These are phyloP conservation scores for Tulasnella sp. DNA, from an alignment of 768 basidiomycete species.

Conservation along the genomic window DNA sequence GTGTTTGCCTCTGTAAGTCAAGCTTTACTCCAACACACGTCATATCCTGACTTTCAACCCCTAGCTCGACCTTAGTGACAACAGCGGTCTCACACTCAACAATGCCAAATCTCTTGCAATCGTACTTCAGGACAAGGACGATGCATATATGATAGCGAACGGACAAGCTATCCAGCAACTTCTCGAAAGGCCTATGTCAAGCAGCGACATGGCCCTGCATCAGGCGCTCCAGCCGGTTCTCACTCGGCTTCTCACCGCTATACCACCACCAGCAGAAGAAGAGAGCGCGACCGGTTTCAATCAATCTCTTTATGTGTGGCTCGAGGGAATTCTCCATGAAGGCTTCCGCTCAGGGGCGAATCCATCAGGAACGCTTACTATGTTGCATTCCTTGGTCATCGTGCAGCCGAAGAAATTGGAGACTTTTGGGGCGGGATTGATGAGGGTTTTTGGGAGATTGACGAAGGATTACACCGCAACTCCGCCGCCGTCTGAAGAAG, in stretches of 20 bases:
- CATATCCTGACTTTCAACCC: background rate
- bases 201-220: constrained; percentile 66
- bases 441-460: constrained; percentile 74
- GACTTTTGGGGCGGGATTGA: constrained; percentile 54
- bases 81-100: constrained; percentile 6
- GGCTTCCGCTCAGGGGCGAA: constrained; percentile 60
- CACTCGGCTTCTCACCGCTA: constrained; percentile 56
- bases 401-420: constrained; percentile 75
- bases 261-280: constrained; percentile 53
- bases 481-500: constrained; percentile 38
- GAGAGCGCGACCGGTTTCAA: constrained; percentile 53
- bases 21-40: background rate
- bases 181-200: constrained; percentile 72
- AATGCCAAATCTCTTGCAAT: constrained; percentile 62
- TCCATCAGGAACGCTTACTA: constrained; percentile 66
- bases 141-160: constrained; percentile 68
- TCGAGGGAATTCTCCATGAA: constrained; percentile 62
- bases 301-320: constrained; percentile 64
- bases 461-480: constrained; percentile 71
- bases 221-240: constrained; percentile 74
- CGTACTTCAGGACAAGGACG: constrained; percentile 67
- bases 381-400: constrained; percentile 76
- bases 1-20: constrained; percentile 61
- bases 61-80: constrained; percentile 10
- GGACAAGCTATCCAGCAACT: constrained; percentile 63